Evolutionary conservation across 352 stramenopile species (phyloP).

Genomic region (Phytophthora pluvialis): DNA sequence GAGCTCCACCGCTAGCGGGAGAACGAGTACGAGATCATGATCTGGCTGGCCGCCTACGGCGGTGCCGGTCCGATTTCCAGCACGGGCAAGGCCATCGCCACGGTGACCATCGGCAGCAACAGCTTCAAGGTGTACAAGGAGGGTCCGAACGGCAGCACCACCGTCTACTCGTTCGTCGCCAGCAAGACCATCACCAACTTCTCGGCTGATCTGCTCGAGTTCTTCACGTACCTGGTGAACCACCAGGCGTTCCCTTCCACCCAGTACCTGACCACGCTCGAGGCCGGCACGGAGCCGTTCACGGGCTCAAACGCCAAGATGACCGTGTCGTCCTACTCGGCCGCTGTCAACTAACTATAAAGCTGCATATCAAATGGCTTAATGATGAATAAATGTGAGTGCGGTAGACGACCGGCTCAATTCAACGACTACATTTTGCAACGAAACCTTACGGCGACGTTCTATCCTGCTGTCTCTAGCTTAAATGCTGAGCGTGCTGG

Average conservation of each 20-base stretch:
- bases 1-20: constrained; percentile 29
- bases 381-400: constrained; percentile 2
- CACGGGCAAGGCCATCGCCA: constrained; percentile 36
- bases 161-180: constrained; percentile 45
- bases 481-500: constrained; percentile 75
- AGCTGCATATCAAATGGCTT: neutral
- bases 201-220: constrained; percentile 33
- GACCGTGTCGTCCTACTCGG: constrained; percentile 36
- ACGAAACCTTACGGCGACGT: constrained; percentile 11
- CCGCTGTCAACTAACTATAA: constrained; percentile 24
- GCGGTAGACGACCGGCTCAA: neutral
- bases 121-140: constrained; percentile 37
- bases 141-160: constrained; percentile 36
- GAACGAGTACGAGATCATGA: constrained; percentile 50
- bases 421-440: constrained; percentile 27
- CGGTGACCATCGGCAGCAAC: constrained; percentile 18
- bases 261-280: constrained; percentile 39
- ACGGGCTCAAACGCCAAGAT: constrained; percentile 36
- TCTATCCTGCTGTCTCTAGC: constrained; percentile 19
- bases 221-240: constrained; percentile 33
- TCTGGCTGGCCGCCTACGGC: constrained; percentile 38
- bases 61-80: constrained; percentile 36
- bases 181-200: constrained; percentile 31
- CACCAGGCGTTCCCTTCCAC: constrained; percentile 30
- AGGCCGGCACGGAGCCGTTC: constrained; percentile 43